A percentile compares a stretch with the other conserved stretches of the same genome.
These are phyloP conservation scores for Thraustotheca clavata DNA, from an alignment of 352 stramenopile genomes.

Conservation along the genomic window DNA sequence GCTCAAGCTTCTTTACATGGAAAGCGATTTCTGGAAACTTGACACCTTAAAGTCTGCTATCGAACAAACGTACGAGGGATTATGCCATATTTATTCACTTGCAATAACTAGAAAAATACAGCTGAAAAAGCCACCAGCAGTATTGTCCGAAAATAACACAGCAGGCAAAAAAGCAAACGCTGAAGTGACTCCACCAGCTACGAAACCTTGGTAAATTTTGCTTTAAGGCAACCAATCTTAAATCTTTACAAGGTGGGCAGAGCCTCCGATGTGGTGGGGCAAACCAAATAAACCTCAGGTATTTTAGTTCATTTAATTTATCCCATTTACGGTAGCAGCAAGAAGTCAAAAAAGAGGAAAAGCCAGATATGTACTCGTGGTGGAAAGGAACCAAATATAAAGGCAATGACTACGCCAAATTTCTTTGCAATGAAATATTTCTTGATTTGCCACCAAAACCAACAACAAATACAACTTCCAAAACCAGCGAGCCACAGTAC, in stretches of 20 bases:
- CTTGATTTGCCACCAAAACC: background rate
- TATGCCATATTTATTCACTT: background rate
- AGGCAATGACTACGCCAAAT: slow-evolving; percentile 40
- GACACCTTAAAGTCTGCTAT: slow-evolving; percentile 67
- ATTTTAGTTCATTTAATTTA: background rate
- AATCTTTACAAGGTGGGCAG: no score
- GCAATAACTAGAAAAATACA: slow-evolving; percentile 19
- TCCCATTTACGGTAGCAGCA: background rate
- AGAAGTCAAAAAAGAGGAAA: slow-evolving; percentile 25
- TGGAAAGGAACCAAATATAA: slow-evolving; percentile 70
- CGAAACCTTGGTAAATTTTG: slow-evolving; percentile 43
- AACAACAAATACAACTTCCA: background rate
- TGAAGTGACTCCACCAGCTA: slow-evolving; percentile 16
- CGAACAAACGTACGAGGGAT: slow-evolving; percentile 54
- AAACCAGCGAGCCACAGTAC: slow-evolving; percentile 1
- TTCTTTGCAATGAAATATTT: slow-evolving; percentile 10
- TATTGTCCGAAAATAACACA: slow-evolving; percentile 21
- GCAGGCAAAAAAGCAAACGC: background rate
- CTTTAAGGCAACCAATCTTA: background rate
- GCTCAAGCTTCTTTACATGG: slow-evolving; percentile 54
- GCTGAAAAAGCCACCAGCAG: background rate
- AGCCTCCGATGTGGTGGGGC: slow-evolving; percentile 61
- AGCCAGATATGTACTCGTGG: slow-evolving; percentile 36
- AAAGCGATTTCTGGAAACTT: slow-evolving; percentile 80
- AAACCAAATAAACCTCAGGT: background rate